Evolutionary conservation across 179 eudicot genomes (phyloP).

Genomic region (Spergularia azorica): DNA sequence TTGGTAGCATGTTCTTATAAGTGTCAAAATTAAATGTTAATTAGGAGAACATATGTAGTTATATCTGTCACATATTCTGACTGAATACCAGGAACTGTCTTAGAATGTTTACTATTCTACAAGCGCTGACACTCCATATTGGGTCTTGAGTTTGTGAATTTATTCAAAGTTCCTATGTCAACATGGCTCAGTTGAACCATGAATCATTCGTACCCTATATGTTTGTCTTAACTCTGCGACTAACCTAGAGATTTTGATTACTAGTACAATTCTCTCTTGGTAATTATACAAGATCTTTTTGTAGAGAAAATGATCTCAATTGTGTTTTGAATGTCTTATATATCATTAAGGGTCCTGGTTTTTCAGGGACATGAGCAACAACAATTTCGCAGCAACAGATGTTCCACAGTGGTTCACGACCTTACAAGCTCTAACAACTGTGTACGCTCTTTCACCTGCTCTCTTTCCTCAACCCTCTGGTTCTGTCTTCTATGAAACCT

Average conservation of each 20-base stretch:
- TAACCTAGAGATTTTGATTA: no score
- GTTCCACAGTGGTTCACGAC: conserved; percentile 59
- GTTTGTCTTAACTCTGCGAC: neutral
- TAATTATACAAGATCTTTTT: neutral
- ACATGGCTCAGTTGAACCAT: no score
- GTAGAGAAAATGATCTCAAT: neutral
- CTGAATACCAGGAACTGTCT: no score
- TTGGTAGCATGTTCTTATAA: no score
- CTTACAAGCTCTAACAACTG: conserved; percentile 47
- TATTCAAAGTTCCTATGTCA: no score
- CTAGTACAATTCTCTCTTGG: neutral
- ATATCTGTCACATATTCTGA: no score
- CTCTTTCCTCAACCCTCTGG: neutral
- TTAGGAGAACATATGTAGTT: no score
- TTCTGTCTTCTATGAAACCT: neutral
- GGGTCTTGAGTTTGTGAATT: no score
- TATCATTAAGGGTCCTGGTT: neutral
- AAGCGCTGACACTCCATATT: no score
- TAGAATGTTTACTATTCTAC: no score
- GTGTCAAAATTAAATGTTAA: no score
- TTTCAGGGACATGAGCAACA: conserved; percentile 83
- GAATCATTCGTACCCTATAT: no score
- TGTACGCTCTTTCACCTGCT: conserved; percentile 28
- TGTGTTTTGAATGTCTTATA: neutral
- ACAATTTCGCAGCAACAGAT: conserved; percentile 51